phyloP scores from a whole-genome alignment of 179 eudicot genomes.

The Sideroxylon spinosum region DNA sequence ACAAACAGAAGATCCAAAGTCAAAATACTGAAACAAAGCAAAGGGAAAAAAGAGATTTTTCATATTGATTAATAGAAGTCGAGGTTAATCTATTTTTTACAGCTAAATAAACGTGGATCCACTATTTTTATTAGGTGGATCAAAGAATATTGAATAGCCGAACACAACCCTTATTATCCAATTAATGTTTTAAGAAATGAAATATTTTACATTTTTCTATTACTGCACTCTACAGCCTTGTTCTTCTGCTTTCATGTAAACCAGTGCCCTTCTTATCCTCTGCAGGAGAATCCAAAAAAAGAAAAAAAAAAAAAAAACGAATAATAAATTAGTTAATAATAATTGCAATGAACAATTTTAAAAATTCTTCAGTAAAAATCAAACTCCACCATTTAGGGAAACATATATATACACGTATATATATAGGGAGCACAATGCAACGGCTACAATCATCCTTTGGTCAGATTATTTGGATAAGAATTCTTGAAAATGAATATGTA shows the following conservation, averaged over 20 bases:
- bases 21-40: neutral
- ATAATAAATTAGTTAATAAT: neutral
- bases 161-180: slow-evolving; percentile 1
- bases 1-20: no score
- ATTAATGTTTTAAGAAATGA: neutral
- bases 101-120: slow-evolving; percentile 8
- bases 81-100: neutral
- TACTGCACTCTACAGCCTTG: slow-evolving; percentile 61
- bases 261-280: slow-evolving; percentile 65
- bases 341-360: no score
- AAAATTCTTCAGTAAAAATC: no score
- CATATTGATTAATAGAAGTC: no score
- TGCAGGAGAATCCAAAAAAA: slow-evolving; percentile 27
- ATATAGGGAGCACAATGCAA: neutral
- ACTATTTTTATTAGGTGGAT: slow-evolving; percentile 15
- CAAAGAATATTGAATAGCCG: slow-evolving; percentile 16
- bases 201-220: slow-evolving; percentile 17
- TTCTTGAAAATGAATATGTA: neutral
- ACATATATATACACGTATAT: neutral
- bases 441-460: neutral
- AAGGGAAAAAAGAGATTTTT: neutral
- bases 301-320: neutral
- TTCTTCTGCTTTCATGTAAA: slow-evolving; percentile 69
- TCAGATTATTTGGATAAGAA: neutral
- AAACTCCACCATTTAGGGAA: no score